These are phyloP conservation scores for Cornus florida DNA, from an alignment of 148 eudicot genomes.

Conservation along the genomic window DNA sequence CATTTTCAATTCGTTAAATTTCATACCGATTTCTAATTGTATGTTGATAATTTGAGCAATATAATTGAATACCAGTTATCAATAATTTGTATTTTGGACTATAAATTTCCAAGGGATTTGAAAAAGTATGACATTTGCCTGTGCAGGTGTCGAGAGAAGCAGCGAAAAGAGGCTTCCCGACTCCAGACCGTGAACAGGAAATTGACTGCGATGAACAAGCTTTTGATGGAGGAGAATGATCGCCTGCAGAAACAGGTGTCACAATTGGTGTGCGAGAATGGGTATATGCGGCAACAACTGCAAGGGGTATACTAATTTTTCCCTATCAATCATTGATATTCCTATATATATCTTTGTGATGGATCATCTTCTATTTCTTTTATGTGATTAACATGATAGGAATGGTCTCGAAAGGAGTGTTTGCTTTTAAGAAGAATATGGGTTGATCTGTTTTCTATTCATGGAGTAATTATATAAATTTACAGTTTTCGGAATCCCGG, in stretches of 20 bases:
- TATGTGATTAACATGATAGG: not conserved
- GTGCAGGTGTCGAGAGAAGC: slow-evolving; percentile 93
- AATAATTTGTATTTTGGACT: not conserved
- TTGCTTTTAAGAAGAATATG: not conserved
- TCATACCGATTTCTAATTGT: too few relatives aligned
- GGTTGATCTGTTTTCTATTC: not conserved
- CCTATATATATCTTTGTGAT: not conserved
- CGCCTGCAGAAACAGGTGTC: slow-evolving; percentile 96
- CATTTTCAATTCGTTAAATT: not conserved
- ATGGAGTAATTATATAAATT: not conserved
- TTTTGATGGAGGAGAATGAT: slow-evolving; percentile 96
- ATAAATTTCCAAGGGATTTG: not conserved
- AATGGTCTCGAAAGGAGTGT: not conserved
- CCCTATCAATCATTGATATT: not conserved
- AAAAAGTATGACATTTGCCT: slow-evolving; percentile 1
- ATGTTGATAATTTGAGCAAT: not conserved
- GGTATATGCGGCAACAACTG: slow-evolving; percentile 88
- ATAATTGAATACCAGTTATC: not conserved
- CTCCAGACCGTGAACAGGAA: slow-evolving; percentile 87
- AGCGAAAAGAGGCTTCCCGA: slow-evolving; percentile 71
- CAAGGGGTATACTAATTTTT: slow-evolving; percentile 57
- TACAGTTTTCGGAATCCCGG: not conserved
- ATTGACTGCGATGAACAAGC: slow-evolving; percentile 85
- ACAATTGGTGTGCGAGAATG: slow-evolving; percentile 88
- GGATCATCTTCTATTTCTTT: not conserved